Conservation (phyloP, 2,329 filamentous ascomycete genomes). For the Pseudocercospora cruenta region DNA sequence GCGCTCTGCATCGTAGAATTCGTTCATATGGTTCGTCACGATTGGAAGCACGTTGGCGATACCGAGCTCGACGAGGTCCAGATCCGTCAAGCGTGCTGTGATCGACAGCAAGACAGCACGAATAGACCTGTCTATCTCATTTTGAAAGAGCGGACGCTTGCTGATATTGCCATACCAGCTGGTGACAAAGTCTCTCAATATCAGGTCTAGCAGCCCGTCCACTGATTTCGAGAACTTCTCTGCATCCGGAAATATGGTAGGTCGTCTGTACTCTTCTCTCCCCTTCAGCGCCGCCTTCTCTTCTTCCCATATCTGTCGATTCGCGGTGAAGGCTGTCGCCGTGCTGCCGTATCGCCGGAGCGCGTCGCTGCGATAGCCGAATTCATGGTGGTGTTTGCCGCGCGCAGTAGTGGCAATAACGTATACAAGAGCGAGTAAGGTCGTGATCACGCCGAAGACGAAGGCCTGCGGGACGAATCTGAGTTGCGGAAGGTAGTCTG, state of each 20-base stretch:
- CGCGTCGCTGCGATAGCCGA: slow-evolving; percentile 20
- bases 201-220: slow-evolving; percentile 75
- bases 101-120: slow-evolving; percentile 72
- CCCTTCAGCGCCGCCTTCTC: slow-evolving; percentile 70
- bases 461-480: slow-evolving; percentile 88
- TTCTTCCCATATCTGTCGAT: slow-evolving; percentile 63
- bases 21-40: slow-evolving; percentile 82
- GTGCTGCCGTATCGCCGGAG: slow-evolving; percentile 17
- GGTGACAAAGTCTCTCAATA: slow-evolving; percentile 81
- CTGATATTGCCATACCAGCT: slow-evolving; percentile 91
- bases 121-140: slow-evolving; percentile 83
- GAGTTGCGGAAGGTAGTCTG: slow-evolving; percentile 79
- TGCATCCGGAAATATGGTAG: slow-evolving; percentile 74
- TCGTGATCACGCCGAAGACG: slow-evolving; percentile 64
- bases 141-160: slow-evolving; percentile 74
- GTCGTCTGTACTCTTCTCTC: slow-evolving; percentile 68
- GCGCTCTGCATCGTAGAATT: slow-evolving; percentile 89
- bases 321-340: slow-evolving; percentile 32
- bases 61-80: slow-evolving; percentile 82
- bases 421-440: slow-evolving; percentile 59
- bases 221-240: slow-evolving; percentile 77
- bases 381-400: slow-evolving; percentile 37
- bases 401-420: slow-evolving; percentile 66
- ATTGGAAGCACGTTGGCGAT: slow-evolving; percentile 85
- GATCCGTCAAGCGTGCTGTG: slow-evolving; percentile 69